A percentile compares a stretch with the other conserved stretches of the same genome.
Conservation (phyloP, 768 basidiomycete genomes). For the Postia placenta region DNA sequence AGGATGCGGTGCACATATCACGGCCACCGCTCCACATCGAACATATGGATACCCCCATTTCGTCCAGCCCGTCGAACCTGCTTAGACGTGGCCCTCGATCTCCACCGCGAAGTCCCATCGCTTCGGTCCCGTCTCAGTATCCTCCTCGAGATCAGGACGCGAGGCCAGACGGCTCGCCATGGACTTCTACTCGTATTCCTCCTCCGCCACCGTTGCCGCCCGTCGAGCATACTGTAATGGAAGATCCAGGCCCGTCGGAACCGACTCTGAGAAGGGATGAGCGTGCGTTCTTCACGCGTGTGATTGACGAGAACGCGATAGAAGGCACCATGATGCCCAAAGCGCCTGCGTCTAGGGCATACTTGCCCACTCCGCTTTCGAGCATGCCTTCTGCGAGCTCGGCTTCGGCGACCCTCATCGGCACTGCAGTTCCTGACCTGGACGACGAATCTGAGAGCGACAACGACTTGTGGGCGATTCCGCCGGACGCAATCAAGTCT, state of each 20-base stretch:
- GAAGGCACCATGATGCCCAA: conserved; percentile 10
- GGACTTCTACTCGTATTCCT: too few species aligned
- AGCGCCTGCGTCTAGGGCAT: not conserved
- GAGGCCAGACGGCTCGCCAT: not conserved
- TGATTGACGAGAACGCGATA: conserved; percentile 15
- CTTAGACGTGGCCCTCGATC: conserved; percentile 20
- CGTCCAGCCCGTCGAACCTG: not conserved
- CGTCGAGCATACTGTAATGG: conserved; percentile 5
- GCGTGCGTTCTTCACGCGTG: conserved; percentile 7
- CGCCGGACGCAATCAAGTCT: conserved; percentile 23
- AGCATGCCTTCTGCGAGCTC: not conserved
- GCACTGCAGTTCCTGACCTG: conserved; percentile 10
- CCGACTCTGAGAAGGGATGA: conserved; percentile 8
- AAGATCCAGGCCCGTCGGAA: conserved; percentile 7
- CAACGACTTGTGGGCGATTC: conserved; percentile 34
- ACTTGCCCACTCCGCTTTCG: not conserved
- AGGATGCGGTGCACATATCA: not conserved
- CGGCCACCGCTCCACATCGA: not conserved
- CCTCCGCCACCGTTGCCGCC: not conserved
- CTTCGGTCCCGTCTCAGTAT: not conserved
- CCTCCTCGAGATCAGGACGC: not conserved
- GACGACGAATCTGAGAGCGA: conserved; percentile 48
- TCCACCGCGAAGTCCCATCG: conserved; percentile 58
- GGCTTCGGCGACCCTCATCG: not conserved
- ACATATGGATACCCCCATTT: not conserved